These are phyloP conservation scores for Trypanosoma scelopori DNA, from an alignment of 208 protist genomes.

Conservation along the genomic window DNA sequence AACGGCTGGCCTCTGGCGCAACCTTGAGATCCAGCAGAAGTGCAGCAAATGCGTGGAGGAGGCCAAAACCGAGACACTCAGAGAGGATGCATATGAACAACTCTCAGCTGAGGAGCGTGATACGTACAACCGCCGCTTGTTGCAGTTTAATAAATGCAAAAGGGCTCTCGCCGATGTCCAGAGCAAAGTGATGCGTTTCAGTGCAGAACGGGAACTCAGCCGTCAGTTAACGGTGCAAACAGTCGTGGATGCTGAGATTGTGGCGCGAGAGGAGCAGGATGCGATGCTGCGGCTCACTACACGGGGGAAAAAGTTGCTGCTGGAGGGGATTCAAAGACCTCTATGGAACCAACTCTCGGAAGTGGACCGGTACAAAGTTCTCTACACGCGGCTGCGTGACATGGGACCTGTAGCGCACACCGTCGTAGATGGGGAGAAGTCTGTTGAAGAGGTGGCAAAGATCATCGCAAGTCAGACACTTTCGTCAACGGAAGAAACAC, in stretches of 20 bases:
- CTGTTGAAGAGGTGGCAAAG: constrained; percentile 9
- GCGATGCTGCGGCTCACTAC: constrained; percentile 1
- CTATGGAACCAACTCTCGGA: constrained; percentile 21
- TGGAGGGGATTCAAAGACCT: constrained; percentile 10
- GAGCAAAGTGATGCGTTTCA: constrained; percentile 31
- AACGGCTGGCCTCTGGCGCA: constrained; percentile 48
- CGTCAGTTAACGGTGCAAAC: constrained; percentile 33
- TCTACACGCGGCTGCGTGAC: constrained; percentile 20
- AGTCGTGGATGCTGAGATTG: constrained; percentile 21
- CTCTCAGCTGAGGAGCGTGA: constrained; percentile 47
- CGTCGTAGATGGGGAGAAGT: constrained; percentile 17
- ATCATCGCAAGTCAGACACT: background rate
- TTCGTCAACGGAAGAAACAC: background rate
- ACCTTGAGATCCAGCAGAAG: constrained; percentile 33
- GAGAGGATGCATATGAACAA: constrained; percentile 75
- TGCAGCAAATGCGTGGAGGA: constrained; percentile 36
- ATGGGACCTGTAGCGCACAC: constrained; percentile 5
- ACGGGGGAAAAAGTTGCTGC: constrained; percentile 24
- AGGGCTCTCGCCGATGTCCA: constrained; percentile 44
- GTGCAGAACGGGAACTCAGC: constrained; percentile 16
- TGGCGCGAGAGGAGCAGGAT: constrained; percentile 32
- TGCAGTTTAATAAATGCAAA: constrained; percentile 82
- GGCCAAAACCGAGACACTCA: constrained; percentile 47
- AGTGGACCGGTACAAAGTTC: constrained; percentile 25
- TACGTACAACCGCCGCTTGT: constrained; percentile 69